phyloP scores from a whole-genome alignment of 345 rosid genomes.

The Geranium brycei region DNA sequence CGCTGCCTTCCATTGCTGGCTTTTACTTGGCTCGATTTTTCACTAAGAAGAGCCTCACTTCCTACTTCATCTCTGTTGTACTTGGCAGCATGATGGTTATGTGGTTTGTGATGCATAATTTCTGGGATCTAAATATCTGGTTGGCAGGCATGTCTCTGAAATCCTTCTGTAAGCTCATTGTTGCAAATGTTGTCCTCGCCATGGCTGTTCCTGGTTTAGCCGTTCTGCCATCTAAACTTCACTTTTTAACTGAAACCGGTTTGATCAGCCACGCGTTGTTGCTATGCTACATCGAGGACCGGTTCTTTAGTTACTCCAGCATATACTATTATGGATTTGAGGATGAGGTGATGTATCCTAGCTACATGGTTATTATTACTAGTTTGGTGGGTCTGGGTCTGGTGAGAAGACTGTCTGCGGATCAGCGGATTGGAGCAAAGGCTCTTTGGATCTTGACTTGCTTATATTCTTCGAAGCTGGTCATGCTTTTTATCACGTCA shows the following conservation, averaged over 20 bases:
- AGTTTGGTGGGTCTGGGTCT: slow-evolving; percentile 71
- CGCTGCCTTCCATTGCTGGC: slow-evolving; percentile 81
- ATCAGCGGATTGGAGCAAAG: slow-evolving; percentile 64
- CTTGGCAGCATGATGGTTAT: slow-evolving; percentile 90
- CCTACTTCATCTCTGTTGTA: slow-evolving; percentile 80
- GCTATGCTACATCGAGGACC: slow-evolving; percentile 78
- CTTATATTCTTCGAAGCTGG: slow-evolving; percentile 80
- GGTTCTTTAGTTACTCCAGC: slow-evolving; percentile 77
- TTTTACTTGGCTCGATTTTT: slow-evolving; percentile 86
- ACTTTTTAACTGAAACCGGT: slow-evolving; percentile 67
- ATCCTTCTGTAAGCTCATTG: slow-evolving; percentile 79
- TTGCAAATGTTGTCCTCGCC: slow-evolving; percentile 70
- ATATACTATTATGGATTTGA: slow-evolving; percentile 81
- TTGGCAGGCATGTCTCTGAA: slow-evolving; percentile 94
- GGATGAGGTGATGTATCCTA: slow-evolving; percentile 96
- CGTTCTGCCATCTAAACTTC: slow-evolving; percentile 66
- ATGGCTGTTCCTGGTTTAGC: slow-evolving; percentile 90
- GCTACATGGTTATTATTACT: slow-evolving; percentile 92
- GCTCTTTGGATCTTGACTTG: slow-evolving; percentile 89
- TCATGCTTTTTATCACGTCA: slow-evolving; percentile 77
- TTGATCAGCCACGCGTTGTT: slow-evolving; percentile 66
- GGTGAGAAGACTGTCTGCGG: slow-evolving; percentile 64
- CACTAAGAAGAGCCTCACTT: slow-evolving; percentile 74
- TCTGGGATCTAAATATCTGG: slow-evolving; percentile 98
- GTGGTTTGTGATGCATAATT: slow-evolving; percentile 89